Evolutionary conservation across 345 rosid genomes (phyloP), one percentile per base, ranked within the genome.

Genomic region (Arabis alpina): DNA sequence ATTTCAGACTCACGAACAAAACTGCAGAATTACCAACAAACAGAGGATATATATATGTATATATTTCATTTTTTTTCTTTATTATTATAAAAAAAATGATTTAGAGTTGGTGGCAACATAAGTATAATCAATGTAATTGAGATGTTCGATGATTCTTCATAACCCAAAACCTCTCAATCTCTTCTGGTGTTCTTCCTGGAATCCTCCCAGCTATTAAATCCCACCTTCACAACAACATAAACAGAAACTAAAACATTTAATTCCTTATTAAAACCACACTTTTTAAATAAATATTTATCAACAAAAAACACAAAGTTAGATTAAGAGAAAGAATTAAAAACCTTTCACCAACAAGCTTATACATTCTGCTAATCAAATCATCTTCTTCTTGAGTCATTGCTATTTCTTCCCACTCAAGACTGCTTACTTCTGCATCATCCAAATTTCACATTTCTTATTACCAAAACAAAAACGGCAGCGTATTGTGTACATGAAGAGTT

Each of bases 131-230:
- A 68, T 74, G 70, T 75, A 75, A 54, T 39, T 14, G 47, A 45
- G 70, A 69, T 37, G 40, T 75, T 62, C 65, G 54, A 68, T 62
- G 65, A 41, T 62, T 75, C 79, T 75, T 75, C 60, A 75, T 76
- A 14, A 85, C 82, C 92, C 92, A 87, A 68, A 83, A 85, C 78
- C 80, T 79, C 80, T 85, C 85, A 4, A 87, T 72, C 54, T 83
- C 89, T 76, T 83, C 84, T 13, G 86, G 85, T 41, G 85, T 83
- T 79, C 92, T 85, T 58, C 89, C 92, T 24, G 89, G 92, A 71
- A 87, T 79, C 82, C 92, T 85, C 66, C 92, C 92, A 32, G 91
- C 91, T 61, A 86, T 86, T 51, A 86, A 73, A 12, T 80, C 73
- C 92, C 89, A 87, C 80, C 92, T 85, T 68, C 56, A 45, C 10